Conservation (phyloP, 805 yeast species). For the Priceomyces medius region DNA sequence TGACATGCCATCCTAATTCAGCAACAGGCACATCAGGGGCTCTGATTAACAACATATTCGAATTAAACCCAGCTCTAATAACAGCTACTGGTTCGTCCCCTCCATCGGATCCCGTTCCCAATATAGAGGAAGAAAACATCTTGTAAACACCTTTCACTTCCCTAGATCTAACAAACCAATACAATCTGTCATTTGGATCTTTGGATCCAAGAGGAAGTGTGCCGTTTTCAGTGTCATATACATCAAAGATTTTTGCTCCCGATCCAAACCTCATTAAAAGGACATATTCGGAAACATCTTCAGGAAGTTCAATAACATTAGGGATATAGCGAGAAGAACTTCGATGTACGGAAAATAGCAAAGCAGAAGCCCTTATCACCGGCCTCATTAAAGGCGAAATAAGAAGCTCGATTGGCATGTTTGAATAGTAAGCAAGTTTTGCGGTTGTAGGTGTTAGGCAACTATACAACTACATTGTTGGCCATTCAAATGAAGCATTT, state of each 20-base stretch:
- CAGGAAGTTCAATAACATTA: constrained; percentile 44
- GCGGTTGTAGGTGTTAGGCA: too few relatives aligned
- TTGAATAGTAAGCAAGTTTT: too few relatives aligned
- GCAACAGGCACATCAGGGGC: constrained; percentile 49
- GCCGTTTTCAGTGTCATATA: constrained; percentile 45
- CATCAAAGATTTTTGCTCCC: constrained; percentile 58
- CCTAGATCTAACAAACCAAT: constrained; percentile 59
- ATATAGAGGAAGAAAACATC: constrained; percentile 46
- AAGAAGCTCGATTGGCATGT: constrained; percentile 60
- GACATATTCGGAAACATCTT: constrained; percentile 41
- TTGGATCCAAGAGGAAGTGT: constrained; percentile 38
- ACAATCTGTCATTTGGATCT: constrained; percentile 45
- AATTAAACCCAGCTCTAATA: constrained; percentile 58
- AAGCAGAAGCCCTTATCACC: constrained; percentile 52
- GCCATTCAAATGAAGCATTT: too few relatives aligned
- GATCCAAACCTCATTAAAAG: constrained; percentile 59
- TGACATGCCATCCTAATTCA: constrained; percentile 64
- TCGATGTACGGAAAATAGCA: constrained; percentile 55
- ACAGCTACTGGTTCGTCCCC: constrained; percentile 59
- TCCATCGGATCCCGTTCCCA: constrained; percentile 45
- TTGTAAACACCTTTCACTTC: constrained; percentile 67
- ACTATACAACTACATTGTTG: too few relatives aligned
- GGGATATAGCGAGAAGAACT: constrained; percentile 58
- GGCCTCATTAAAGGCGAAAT: constrained; percentile 63
- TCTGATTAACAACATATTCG: constrained; percentile 55